Base-by-base conservation (phyloP, 2,329 filamentous ascomycete species). In the Diaporthe sp. region DNA sequence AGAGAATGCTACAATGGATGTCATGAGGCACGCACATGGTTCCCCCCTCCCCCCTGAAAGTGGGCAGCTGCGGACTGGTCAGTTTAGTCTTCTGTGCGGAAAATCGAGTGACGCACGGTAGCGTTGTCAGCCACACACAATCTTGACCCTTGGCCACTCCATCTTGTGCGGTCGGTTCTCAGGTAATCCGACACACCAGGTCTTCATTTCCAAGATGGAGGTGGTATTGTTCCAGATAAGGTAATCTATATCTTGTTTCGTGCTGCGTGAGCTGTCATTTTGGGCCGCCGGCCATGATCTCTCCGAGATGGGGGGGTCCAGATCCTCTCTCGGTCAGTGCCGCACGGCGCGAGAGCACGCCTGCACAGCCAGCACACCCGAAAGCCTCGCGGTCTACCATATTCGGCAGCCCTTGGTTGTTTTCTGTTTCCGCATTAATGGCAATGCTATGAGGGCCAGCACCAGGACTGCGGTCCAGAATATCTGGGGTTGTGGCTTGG, bases 21-120 rank as follows among this genome's bases (percentile, higher is more conserved):
- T 53, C 63, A 39, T 68, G 63, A 53, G 47, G 63, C 63, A 68
- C 63, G 39, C 47, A 53, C 47, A 19, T 27, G n/a, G 35, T 13
- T 13, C 58, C n/a, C 58, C 39, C 22, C n/a, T 8, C 30, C 30
- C 59, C 42, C 61, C 44, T 51, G 44, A 30, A 37, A 37, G 63
- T 66, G 63, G 63, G 63, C 63, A 19, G 63, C 44, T 66, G 44
- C 15, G 44, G 63, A 66, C 22, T 68, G 63, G 63, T 39, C 47
- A 68, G 63, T 39, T 53, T 68, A 37, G 63, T 68, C 63, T 53
- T 68, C 63, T 39, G 63, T 68, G 25, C 53, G 63, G 63, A 19
- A n/a, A 25, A n/a, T 39, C 22, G 61, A 68, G 63, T 68, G 47
- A 68, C 63, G 63, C 63, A 68, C 63, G 63, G 44, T 68, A 68